A percentile compares a stretch with the other conserved stretches of the same genome.
Evolutionary conservation across 257 asterid species (phyloP).

Genomic region (Solanum peruvianum): DNA sequence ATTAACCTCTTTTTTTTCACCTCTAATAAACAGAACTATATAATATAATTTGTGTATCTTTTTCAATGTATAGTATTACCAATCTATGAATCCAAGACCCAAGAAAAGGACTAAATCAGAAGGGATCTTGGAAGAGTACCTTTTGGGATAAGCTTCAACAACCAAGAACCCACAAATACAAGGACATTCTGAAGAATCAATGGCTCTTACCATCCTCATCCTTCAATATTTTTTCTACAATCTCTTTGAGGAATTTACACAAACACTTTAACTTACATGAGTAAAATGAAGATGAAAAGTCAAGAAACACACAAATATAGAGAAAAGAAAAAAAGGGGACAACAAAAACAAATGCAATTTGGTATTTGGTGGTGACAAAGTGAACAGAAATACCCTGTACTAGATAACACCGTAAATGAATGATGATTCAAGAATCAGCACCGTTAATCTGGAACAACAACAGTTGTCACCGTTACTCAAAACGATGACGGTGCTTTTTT

Average conservation of each 20-base stretch:
- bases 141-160: constrained; percentile 90
- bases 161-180: constrained; percentile 59
- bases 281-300: neutral
- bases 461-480: neutral
- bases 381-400: neutral
- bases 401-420: neutral
- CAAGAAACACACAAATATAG: neutral
- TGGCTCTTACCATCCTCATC: constrained; percentile 50
- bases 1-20: neutral
- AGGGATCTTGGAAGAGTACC: constrained; percentile 97
- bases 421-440: neutral
- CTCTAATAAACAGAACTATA: neutral
- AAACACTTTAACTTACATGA: neutral
- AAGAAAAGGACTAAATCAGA: constrained; percentile 93
- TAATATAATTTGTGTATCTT: neutral
- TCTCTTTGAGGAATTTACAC: neutral
- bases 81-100: constrained; percentile 97
- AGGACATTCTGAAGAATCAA: constrained; percentile 31
- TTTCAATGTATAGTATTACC: constrained; percentile 34
- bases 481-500: neutral
- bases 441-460: neutral
- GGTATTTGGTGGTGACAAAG: neutral
- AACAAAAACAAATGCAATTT: neutral
- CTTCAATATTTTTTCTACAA: neutral
- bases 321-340: neutral